A percentile compares a stretch with the other conserved stretches of the same genome.
These are phyloP conservation scores for Dendrobium catenatum DNA, from an alignment of 106 monocot genomes.

Conservation along the genomic window DNA sequence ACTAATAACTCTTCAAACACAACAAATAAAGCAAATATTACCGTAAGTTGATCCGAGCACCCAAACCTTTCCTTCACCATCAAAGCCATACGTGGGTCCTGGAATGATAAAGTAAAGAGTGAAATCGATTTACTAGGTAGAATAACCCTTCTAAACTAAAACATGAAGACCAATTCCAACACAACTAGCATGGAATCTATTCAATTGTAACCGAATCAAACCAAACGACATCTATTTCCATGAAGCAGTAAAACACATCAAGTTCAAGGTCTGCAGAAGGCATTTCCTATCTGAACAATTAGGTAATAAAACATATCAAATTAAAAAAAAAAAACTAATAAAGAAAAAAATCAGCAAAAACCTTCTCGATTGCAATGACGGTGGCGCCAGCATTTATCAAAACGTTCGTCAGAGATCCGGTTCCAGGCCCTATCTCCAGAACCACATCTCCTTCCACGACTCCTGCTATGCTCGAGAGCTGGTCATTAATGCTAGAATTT, in stretches of 20 bases:
- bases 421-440: constrained; percentile 92
- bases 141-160: neutral
- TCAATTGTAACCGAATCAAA: no score
- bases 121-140: neutral
- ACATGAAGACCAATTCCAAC: no score
- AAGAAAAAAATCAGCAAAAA: constrained; percentile 5
- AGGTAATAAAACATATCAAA: neutral
- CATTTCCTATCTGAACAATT: no score
- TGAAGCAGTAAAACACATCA: no score
- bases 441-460: constrained; percentile 75
- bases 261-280: no score
- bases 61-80: constrained; percentile 72
- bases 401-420: constrained; percentile 77
- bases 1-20: neutral
- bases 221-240: no score
- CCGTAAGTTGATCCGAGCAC: constrained; percentile 44
- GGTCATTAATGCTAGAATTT: constrained; percentile 71
- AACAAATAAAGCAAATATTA: constrained; percentile 18
- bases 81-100: constrained; percentile 79
- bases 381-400: constrained; percentile 58
- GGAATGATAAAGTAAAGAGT: constrained; percentile 2
- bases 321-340: neutral
- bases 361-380: constrained; percentile 86
- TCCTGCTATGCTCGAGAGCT: constrained; percentile 37
- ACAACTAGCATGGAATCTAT: no score